Percentiles rank a stretch among this genome's conserved stretches.
phyloP scores from a whole-genome alignment of 2,329 filamentous ascomycete species.

The Epichloe amarillans region DNA sequence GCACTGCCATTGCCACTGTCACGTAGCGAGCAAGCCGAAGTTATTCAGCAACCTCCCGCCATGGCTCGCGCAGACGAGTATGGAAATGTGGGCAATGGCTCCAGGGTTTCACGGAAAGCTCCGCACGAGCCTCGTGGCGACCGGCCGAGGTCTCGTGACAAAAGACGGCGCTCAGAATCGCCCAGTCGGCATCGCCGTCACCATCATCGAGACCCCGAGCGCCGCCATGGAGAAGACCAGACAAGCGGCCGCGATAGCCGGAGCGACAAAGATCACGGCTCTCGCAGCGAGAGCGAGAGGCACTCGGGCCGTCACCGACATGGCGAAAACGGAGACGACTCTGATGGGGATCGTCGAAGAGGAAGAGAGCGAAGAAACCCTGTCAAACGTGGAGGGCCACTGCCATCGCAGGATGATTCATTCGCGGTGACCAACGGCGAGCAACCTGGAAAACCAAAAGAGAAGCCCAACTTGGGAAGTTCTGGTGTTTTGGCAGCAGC shows the following conservation, averaged over 20 bases:
- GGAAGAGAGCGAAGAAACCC: slow-evolving; percentile 8
- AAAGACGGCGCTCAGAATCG: slow-evolving; percentile 19
- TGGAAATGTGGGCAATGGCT: slow-evolving; percentile 8
- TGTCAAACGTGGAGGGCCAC: slow-evolving; percentile 29
- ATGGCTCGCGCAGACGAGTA: slow-evolving; percentile 18
- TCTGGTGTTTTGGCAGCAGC: slow-evolving; percentile 78
- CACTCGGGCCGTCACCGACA: slow-evolving; percentile 14
- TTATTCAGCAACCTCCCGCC: not conserved
- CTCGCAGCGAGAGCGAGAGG: slow-evolving; percentile 22
- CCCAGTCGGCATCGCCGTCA: slow-evolving; percentile 8
- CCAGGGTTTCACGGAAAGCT: slow-evolving; percentile 9
- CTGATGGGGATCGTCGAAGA: slow-evolving; percentile 12
- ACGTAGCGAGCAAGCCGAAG: not conserved
- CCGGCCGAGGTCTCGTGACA: slow-evolving; percentile 17
- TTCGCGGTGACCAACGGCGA: slow-evolving; percentile 41
- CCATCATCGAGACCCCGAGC: slow-evolving; percentile 11
- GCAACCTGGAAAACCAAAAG: slow-evolving; percentile 47
- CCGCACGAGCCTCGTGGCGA: slow-evolving; percentile 14
- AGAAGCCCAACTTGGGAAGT: slow-evolving; percentile 75
- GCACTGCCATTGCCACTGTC: slow-evolving; percentile 5
- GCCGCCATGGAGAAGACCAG: slow-evolving; percentile 11
- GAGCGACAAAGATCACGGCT: slow-evolving; percentile 15
- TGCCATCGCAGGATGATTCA: slow-evolving; percentile 46
- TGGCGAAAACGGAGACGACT: slow-evolving; percentile 8
- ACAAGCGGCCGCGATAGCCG: slow-evolving; percentile 10